Base-by-base conservation (phyloP, 768 basidiomycete species). In the Cubamyces sp. region DNA sequence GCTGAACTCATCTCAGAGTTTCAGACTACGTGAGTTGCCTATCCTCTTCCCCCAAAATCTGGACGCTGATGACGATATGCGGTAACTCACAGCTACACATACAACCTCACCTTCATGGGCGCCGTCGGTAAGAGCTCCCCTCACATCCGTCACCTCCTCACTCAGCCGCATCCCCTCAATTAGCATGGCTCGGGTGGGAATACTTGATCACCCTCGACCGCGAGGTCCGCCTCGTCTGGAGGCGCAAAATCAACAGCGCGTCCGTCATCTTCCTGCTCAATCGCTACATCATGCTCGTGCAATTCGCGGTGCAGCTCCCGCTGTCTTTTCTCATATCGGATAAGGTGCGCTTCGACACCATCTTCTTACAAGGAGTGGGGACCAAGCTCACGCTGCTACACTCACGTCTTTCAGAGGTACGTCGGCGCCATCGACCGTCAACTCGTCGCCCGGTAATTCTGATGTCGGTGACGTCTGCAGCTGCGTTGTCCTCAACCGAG, bases 241-340 rank as follows among this genome's bases (percentile, higher is more conserved):
- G 2, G n/a, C 51, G 51, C 19, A 53, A 53, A 16, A 9, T 53
- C 37, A 53, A 53, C 51, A n/a, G 51, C 28, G 51, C 51, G 3
- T 40, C 51, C 37, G 19, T 53, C 18, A 40, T 53, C 5, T 53
- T 53, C 51, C 23, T 53, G 39, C n/a, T 53, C 9, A 53, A 53
- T 39, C 51, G 51, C 37, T 53, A 53, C 39, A 53, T 53, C 37
- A 53, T 53, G 51, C 51, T 53, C n/a, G 39, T 53, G 3, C 51
- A 53, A 19, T 53, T 53, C 30, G 51, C 51, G 37, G 51, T 53
- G 51, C 51, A 53, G 39, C 51, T 53, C 5, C 51, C 51, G 28
- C 51, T 53, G 9, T 53, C 51, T 3, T 53, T 53, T 21, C 39
- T 18, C 23, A 53, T 53, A 19, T 40, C 51, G 2, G 37, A 53